These are phyloP conservation scores for Mucor sp. DNA, from an alignment of 371 early-diverging fungal genomes.

Conservation along the genomic window DNA sequence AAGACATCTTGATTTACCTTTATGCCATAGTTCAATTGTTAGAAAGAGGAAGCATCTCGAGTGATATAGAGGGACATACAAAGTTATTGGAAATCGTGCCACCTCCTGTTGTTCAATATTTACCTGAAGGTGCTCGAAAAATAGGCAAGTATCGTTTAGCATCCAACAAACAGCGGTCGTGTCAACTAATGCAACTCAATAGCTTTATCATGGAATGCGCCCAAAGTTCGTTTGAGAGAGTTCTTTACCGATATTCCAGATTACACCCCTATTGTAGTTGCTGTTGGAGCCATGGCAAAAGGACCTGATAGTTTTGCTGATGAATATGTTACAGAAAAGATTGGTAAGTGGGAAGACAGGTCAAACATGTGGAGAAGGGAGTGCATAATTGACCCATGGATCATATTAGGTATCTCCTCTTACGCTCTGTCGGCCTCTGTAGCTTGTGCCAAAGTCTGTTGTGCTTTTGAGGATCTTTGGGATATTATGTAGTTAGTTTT, in stretches of 20 bases:
- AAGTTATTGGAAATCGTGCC: constrained; percentile 95
- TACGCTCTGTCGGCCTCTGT: constrained; percentile 95
- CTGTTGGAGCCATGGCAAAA: constrained; percentile 96
- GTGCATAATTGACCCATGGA: neutral
- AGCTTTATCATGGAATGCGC: constrained; percentile 91
- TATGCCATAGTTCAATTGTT: constrained; percentile 85
- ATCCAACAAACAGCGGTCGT: neutral
- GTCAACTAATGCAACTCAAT: neutral
- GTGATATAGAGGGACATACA: constrained; percentile 68
- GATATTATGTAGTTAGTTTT: constrained; percentile 60
- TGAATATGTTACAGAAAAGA: constrained; percentile 87
- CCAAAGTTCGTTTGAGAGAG: constrained; percentile 72
- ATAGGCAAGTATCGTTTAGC: constrained; percentile 57
- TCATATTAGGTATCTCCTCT: constrained; percentile 75
- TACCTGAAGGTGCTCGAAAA: constrained; percentile 82
- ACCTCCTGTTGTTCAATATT: constrained; percentile 88
- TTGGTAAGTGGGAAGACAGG: constrained; percentile 40
- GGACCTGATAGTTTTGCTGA: constrained; percentile 95
- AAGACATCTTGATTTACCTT: neutral
- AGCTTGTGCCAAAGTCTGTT: constrained; percentile 89
- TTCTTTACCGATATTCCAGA: constrained; percentile 74
- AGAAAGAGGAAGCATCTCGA: constrained; percentile 89
- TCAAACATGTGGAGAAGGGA: neutral
- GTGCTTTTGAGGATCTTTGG: constrained; percentile 87
- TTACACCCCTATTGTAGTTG: constrained; percentile 81